phyloP scores from a whole-genome alignment of 2,329 filamentous ascomycete species.

The Alternaria burnsii region DNA sequence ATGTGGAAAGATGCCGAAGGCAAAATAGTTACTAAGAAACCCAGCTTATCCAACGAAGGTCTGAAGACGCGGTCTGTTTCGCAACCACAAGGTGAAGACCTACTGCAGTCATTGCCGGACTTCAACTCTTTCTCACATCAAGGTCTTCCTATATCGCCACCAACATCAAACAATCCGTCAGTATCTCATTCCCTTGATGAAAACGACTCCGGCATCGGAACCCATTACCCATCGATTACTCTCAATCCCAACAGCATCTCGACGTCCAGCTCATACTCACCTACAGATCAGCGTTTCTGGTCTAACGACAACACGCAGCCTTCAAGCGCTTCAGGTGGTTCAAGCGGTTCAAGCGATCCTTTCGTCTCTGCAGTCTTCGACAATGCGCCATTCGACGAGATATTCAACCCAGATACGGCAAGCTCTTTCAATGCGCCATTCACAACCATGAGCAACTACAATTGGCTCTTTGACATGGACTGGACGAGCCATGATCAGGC shows the following conservation, averaged over 20 bases:
- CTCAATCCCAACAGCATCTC: constrained; percentile 31
- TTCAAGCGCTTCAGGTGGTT: constrained; percentile 39
- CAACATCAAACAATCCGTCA: constrained; percentile 42
- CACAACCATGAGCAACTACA: constrained; percentile 69
- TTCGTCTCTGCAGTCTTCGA: constrained; percentile 33
- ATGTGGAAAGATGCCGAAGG: constrained; percentile 65
- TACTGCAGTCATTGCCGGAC: constrained; percentile 30
- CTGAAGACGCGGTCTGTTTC: constrained; percentile 15
- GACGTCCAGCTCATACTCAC: constrained; percentile 32
- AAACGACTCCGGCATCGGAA: constrained; percentile 38
- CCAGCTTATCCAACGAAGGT: constrained; percentile 27
- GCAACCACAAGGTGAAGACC: constrained; percentile 15
- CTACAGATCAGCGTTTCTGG: constrained; percentile 45
- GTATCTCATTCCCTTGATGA: constrained; percentile 39
- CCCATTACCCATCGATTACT: constrained; percentile 26
- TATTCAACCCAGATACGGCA: constrained; percentile 68
- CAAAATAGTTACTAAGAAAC: constrained; percentile 59
- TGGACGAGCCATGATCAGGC: constrained; percentile 29
- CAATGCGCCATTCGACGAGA: constrained; percentile 60
- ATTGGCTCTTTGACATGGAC: constrained; percentile 67
- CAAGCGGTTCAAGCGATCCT: constrained; percentile 36
- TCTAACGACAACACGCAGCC: constrained; percentile 40
- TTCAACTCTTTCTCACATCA: constrained; percentile 34
- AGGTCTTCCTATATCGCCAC: constrained; percentile 46
- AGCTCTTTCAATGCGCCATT: constrained; percentile 72